These are phyloP conservation scores for Blepharisma undulans DNA, from an alignment of 169 alveolate species.

Conservation along the genomic window DNA sequence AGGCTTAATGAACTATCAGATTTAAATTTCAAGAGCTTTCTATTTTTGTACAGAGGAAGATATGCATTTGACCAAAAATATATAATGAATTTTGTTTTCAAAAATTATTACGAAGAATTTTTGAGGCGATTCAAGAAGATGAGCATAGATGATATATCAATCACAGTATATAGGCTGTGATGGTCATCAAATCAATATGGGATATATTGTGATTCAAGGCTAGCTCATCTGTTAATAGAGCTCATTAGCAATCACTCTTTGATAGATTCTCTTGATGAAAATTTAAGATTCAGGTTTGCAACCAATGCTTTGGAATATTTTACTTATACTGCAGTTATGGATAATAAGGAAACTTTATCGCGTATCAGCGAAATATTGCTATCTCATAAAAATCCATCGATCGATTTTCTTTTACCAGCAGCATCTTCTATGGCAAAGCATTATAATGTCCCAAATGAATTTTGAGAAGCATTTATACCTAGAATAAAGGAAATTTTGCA, in stretches of 20 bases:
- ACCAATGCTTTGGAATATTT: neutral
- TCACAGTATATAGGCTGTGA: neutral
- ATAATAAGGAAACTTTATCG: neutral
- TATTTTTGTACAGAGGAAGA: neutral
- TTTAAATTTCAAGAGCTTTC: neutral
- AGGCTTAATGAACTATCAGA: neutral
- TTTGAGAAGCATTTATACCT: neutral
- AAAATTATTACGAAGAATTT: neutral
- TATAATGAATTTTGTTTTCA: neutral
- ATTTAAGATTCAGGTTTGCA: neutral
- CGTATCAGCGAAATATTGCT: neutral
- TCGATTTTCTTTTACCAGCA: neutral
- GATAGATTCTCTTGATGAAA: neutral
- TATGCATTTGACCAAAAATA: neutral
- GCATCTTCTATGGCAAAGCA: neutral
- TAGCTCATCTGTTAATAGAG: neutral
- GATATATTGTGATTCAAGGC: neutral
- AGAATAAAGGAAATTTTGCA: neutral
- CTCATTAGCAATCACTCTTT: neutral
- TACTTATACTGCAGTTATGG: neutral
- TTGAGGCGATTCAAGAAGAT: neutral
- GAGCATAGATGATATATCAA: neutral
- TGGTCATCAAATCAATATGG: neutral
- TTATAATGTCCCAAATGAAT: neutral
- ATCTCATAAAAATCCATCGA: neutral